Percentiles rank a stretch among this genome's conserved stretches.
Conservation (phyloP, 2,329 filamentous ascomycete genomes). For the Fusarium pseudonygamai region DNA sequence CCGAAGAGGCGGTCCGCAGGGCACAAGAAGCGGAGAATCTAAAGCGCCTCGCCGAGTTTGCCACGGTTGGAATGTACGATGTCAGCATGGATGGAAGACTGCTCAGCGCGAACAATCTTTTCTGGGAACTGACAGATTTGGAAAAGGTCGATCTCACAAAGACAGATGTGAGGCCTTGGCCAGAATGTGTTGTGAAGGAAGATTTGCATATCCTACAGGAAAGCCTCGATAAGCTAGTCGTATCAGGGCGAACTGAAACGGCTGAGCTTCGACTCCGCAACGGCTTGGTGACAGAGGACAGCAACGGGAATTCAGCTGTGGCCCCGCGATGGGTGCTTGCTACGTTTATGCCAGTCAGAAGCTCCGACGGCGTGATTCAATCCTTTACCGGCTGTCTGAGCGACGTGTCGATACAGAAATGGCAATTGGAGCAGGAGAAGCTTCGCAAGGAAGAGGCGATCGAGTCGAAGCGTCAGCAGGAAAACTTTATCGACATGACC, state of each 20-base stretch:
- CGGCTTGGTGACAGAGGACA: slow-evolving; percentile 57
- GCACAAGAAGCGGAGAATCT: slow-evolving; percentile 63
- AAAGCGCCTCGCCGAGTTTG: slow-evolving; percentile 63
- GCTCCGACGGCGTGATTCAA: slow-evolving; percentile 56
- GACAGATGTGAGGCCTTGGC: slow-evolving; percentile 55
- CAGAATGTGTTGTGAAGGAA: slow-evolving; percentile 56
- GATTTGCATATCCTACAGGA: slow-evolving; percentile 54
- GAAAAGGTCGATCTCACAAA: slow-evolving; percentile 53
- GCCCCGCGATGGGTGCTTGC: slow-evolving; percentile 60
- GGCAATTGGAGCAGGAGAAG: slow-evolving; percentile 61
- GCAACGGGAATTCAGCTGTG: slow-evolving; percentile 53
- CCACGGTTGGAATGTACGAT: slow-evolving; percentile 65
- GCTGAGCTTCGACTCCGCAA: slow-evolving; percentile 60
- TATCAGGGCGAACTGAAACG: slow-evolving; percentile 55
- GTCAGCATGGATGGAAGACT: slow-evolving; percentile 61
- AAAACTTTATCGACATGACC: slow-evolving; percentile 83
- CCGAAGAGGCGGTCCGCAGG: slow-evolving; percentile 58
- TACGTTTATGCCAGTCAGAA: slow-evolving; percentile 61
- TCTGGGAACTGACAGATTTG: slow-evolving; percentile 63
- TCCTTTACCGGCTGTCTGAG: slow-evolving; percentile 59
- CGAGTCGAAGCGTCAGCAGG: slow-evolving; percentile 73
- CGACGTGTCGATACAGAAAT: slow-evolving; percentile 60
- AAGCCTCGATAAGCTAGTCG: slow-evolving; percentile 52
- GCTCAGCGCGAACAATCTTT: slow-evolving; percentile 62
- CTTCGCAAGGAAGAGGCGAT: slow-evolving; percentile 64